Conservation (phyloP, 805 yeast genomes). For the Candida hispaniensis region DNA sequence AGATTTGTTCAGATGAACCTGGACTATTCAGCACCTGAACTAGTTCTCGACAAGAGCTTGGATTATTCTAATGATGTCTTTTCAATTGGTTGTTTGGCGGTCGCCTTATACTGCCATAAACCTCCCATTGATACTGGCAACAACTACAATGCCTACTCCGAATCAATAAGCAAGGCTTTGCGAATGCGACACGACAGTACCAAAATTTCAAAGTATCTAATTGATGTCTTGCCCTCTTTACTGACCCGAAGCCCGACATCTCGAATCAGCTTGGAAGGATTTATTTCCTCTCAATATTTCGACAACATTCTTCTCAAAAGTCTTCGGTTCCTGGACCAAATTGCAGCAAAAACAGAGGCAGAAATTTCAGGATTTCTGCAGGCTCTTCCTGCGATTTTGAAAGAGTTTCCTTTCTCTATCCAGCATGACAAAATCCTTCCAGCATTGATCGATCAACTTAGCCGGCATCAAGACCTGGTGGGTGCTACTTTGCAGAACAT, state of each 20-base stretch:
- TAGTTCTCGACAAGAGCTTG: slow-evolving; percentile 53
- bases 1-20: slow-evolving; percentile 55
- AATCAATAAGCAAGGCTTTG: slow-evolving; percentile 31
- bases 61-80: slow-evolving; percentile 69
- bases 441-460: slow-evolving; percentile 42
- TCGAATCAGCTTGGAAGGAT: slow-evolving; percentile 50
- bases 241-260: slow-evolving; percentile 48
- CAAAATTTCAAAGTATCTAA: slow-evolving; percentile 49
- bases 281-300: slow-evolving; percentile 64
- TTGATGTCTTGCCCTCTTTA: slow-evolving; percentile 41
- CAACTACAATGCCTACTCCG: slow-evolving; percentile 39
- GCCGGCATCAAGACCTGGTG: slow-evolving; percentile 34
- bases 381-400: slow-evolving; percentile 45
- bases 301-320: slow-evolving; percentile 76
- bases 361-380: slow-evolving; percentile 62
- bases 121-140: slow-evolving; percentile 40
- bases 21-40: slow-evolving; percentile 77
- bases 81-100: slow-evolving; percentile 70
- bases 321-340: slow-evolving; percentile 70
- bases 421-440: slow-evolving; percentile 67
- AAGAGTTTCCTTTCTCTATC: slow-evolving; percentile 47
- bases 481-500: slow-evolving; percentile 44
- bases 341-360: slow-evolving; percentile 55
- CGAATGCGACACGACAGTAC: slow-evolving; percentile 28
- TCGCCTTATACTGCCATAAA: slow-evolving; percentile 48